Conservation (phyloP, 805 yeast species). For the Monosporozyma yasuniensis region DNA sequence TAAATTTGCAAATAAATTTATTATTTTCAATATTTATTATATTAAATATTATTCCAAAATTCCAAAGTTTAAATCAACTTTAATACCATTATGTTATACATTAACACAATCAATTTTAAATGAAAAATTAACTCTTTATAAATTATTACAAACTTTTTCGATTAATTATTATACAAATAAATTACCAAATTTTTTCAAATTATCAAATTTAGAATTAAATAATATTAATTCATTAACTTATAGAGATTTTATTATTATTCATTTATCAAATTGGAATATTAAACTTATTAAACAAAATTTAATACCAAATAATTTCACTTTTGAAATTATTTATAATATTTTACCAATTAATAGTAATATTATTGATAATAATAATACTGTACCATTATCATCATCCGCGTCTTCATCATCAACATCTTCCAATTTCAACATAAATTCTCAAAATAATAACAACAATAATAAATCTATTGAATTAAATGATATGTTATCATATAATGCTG, state of each 20-base stretch:
- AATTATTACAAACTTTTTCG: constrained; percentile 39
- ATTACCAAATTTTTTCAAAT: constrained; percentile 46
- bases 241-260: constrained; percentile 55
- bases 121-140: constrained; percentile 31
- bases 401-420: constrained; percentile 6
- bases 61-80: constrained; percentile 15
- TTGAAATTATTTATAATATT: constrained; percentile 55
- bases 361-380: constrained; percentile 7
- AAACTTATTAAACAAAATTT: constrained; percentile 31
- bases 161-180: constrained; percentile 35
- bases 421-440: no score
- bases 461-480: constrained; percentile 31
- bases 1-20: constrained; percentile 44
- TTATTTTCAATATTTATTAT: constrained; percentile 48
- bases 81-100: constrained; percentile 44
- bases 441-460: constrained; percentile 18
- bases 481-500: constrained; percentile 41
- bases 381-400: constrained; percentile 19
- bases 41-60: constrained; percentile 36
- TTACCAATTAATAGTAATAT: constrained; percentile 34
- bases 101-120: constrained; percentile 44
- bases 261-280: constrained; percentile 37
- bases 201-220: constrained; percentile 23
- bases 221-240: constrained; percentile 39
- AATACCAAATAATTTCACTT: constrained; percentile 36